Evolutionary conservation across 2,329 filamentous ascomycete genomes (phyloP), one percentile per base, ranked within the genome.

Genomic region (Colletotrichum theobromicola): DNA sequence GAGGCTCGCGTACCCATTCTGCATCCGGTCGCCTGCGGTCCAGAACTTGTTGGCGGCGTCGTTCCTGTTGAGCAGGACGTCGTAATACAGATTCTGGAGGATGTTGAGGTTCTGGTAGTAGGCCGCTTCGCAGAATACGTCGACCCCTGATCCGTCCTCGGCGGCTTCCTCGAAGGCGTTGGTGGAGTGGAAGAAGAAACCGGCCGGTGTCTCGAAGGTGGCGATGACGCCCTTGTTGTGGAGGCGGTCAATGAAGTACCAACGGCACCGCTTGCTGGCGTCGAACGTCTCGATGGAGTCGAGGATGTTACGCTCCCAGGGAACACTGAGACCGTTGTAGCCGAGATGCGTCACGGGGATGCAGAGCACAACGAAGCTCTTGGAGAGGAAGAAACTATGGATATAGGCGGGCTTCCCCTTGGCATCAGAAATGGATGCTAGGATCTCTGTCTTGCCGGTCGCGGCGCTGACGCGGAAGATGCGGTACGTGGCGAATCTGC

Each of bases 111-210:
- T 93, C 0, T 90, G 87, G 79, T 93, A 95, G 66, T 90, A 85
- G 34, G 92, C 83, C 2, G 93, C 81, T 75, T 97, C 95, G 69
- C 93, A 91, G 34, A 92, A 85, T 21, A 97, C 86, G 74, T 92
- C 87, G 7, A 84, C 72, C 1, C 77, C 78, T 2, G 86, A 84
- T 2, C 63, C 77, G 7, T 82, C 83, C 34, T 84, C 81, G 0
- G 79, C 74, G 1, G 79, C 76, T 76, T 94, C 89, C 79, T 96
- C 94, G 81, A 92, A 97, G 0, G 94, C 90, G 77, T 97, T 97
- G 80, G 95, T 86, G 0, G 90, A 91, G 83, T 98, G 95, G 82
- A 97, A 97, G 82, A 91, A 93, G 85, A 96, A 97, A 61, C 92
- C 92, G 0, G 93, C 89, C 0, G 90, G 88, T 18, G 90, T 93